phyloP scores from a whole-genome alignment of 2,329 filamentous ascomycete genomes.

The Fonsecaea monophora region DNA sequence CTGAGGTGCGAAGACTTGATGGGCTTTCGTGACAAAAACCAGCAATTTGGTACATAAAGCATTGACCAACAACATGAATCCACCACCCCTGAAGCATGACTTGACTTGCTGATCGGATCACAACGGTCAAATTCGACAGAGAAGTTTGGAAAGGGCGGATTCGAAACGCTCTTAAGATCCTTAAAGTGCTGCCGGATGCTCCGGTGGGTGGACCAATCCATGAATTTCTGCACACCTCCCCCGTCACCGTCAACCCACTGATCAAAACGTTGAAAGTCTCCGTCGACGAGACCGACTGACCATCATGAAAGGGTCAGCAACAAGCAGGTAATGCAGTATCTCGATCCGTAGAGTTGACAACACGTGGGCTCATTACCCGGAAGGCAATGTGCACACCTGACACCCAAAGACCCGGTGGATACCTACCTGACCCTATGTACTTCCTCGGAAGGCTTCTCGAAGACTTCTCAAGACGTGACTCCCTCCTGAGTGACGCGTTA shows the following conservation, averaged over 20 bases:
- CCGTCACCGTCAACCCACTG: background rate
- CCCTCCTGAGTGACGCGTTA: background rate
- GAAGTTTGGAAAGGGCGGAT: background rate
- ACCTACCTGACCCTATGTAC: background rate
- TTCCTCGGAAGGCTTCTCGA: background rate
- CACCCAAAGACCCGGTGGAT: background rate
- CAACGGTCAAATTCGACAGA: background rate
- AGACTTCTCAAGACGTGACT: background rate
- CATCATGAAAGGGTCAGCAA: background rate
- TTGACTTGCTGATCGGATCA: background rate
- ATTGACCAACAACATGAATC: background rate
- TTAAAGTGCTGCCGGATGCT: background rate
- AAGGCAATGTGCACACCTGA: background rate
- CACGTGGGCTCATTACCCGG: background rate
- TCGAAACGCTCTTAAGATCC: background rate
- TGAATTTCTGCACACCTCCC: background rate
- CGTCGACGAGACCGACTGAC: background rate
- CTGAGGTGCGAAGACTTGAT: background rate
- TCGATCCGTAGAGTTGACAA: background rate
- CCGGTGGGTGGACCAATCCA: background rate
- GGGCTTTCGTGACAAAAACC: background rate
- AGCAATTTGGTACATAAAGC: background rate
- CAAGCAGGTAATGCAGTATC: background rate
- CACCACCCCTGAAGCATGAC: background rate
- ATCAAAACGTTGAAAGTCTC: background rate